Conservation (phyloP, 768 basidiomycete genomes). For the Chalciporus pseudorubinellus region DNA sequence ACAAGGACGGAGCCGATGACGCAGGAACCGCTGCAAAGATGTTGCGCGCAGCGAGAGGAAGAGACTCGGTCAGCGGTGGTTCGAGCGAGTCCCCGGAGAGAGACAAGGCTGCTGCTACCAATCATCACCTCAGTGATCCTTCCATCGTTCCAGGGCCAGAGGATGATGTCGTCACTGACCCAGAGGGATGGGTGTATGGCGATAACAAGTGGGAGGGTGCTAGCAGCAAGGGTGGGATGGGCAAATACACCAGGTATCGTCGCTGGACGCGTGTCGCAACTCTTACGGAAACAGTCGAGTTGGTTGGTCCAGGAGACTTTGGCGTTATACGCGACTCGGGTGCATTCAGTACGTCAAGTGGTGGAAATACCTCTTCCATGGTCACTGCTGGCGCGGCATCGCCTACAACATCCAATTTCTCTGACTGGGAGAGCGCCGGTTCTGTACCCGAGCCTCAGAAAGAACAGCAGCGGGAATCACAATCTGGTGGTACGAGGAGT, state of each 20-base stretch:
- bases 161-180: constrained; percentile 65
- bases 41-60: constrained; percentile 53
- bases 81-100: constrained; percentile 23
- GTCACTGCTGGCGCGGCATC: constrained; percentile 22
- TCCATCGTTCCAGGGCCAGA: constrained; percentile 36
- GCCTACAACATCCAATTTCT: constrained; percentile 29
- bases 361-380: constrained; percentile 22
- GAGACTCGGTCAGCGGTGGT: constrained; percentile 28
- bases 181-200: constrained; percentile 90
- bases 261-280: constrained; percentile 86
- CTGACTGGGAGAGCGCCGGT: constrained; percentile 30
- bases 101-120: constrained; percentile 18
- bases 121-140: constrained; percentile 28
- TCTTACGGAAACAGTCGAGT: constrained; percentile 68
- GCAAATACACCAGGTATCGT: constrained; percentile 87
- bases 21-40: constrained; percentile 40
- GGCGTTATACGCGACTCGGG: constrained; percentile 29
- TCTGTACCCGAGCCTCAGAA: constrained; percentile 22
- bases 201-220: constrained; percentile 94
- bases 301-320: constrained; percentile 39
- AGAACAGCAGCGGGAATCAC: constrained; percentile 16
- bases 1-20: constrained; percentile 44
- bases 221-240: constrained; percentile 75
- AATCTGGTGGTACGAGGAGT: constrained; percentile 8
- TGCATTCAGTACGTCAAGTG: constrained; percentile 15